Conservation (phyloP, 257 asterid species). For the Solanum peruvianum region DNA sequence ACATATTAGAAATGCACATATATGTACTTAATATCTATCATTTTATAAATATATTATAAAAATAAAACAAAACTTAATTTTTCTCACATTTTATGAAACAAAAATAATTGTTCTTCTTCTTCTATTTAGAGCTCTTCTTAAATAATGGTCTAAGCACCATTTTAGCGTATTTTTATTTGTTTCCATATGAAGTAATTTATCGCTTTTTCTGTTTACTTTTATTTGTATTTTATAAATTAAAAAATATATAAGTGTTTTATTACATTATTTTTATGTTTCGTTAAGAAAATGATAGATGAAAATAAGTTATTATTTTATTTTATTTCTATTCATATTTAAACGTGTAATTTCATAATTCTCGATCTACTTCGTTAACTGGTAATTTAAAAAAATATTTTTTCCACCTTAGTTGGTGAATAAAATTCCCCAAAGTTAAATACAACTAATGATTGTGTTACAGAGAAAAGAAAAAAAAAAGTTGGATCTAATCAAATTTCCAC, state of each 20-base stretch:
- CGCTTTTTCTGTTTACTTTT: too few relatives aligned
- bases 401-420: neutral
- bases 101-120: too few relatives aligned
- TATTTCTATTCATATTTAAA: neutral
- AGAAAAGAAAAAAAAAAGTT: constrained; percentile 7
- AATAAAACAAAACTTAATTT: neutral
- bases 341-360: neutral
- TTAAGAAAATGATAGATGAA: too few relatives aligned
- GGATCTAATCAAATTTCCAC: constrained; percentile 41
- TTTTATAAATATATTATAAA: too few relatives aligned
- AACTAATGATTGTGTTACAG: constrained; percentile 8
- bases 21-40: neutral
- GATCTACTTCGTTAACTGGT: accelerated
- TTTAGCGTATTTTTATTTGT: neutral
- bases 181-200: too few relatives aligned
- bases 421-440: neutral
- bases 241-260: neutral
- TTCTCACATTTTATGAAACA: neutral
- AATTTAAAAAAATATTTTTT: neutral
- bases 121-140: neutral
- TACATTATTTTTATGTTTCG: neutral
- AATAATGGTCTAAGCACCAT: neutral
- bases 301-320: too few relatives aligned
- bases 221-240: too few relatives aligned
- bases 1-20: neutral